Evolutionary conservation across 495 filamentous ascomycete genomes (phyloP).

Genomic region (Thermothielavioides terrestris): DNA sequence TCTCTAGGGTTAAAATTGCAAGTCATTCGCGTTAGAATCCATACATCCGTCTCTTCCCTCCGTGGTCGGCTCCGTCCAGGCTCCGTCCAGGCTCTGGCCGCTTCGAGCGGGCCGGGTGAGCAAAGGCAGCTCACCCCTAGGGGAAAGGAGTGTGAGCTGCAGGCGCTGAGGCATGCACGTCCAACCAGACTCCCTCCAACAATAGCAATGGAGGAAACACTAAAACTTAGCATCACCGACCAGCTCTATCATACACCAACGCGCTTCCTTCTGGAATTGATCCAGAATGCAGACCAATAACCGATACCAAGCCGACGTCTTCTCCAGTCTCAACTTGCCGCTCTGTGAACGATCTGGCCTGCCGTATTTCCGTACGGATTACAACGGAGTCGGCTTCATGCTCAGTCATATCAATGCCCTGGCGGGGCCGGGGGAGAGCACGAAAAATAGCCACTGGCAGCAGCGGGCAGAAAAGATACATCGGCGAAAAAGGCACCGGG

Average conservation of each 20-base stretch:
- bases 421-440: conserved; percentile 29
- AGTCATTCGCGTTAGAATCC: too few species aligned
- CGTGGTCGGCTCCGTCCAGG: too few species aligned
- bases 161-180: too few species aligned
- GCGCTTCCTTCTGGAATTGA: conserved; percentile 35
- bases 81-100: too few species aligned
- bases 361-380: conserved; percentile 21
- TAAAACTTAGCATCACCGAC: not conserved
- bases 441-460: conserved; percentile 19
- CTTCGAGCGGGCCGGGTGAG: too few species aligned
- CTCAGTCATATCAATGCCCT: conserved; percentile 29
- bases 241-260: conserved; percentile 29
- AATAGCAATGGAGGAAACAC: too few species aligned
- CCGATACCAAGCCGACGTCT: conserved; percentile 11
- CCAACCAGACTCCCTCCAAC: too few species aligned
- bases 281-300: conserved; percentile 43
- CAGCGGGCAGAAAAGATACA: conserved; percentile 16
- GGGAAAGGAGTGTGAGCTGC: too few species aligned
- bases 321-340: not conserved
- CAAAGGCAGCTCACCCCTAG: too few species aligned
- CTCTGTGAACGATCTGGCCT: not conserved
- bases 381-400: conserved; percentile 38
- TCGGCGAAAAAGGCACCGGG: conserved; percentile 43
- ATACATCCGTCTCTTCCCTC: too few species aligned
- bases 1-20: too few species aligned